Percentiles rank a stretch among this genome's conserved stretches.
Evolutionary conservation across 108 stramenopile species (phyloP).

Genomic region (Epithemia pelagica): DNA sequence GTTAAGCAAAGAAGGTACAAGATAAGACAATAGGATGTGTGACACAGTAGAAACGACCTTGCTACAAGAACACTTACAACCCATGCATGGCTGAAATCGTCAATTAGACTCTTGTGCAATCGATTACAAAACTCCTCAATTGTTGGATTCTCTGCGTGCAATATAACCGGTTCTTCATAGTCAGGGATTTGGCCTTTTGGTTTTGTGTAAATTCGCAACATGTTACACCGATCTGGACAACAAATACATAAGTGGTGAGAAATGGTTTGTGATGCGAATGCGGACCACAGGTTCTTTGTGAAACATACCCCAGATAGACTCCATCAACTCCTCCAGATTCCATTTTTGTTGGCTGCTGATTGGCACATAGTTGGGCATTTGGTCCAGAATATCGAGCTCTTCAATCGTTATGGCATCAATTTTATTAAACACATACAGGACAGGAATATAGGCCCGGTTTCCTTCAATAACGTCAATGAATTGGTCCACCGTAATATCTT

Average conservation of each 20-base stretch:
- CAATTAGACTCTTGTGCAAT: slow-evolving; percentile 77
- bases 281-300: too few relatives aligned
- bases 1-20: too few relatives aligned
- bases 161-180: slow-evolving; percentile 95
- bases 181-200: slow-evolving; percentile 98
- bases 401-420: slow-evolving; percentile 86
- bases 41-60: too few relatives aligned
- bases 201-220: slow-evolving; percentile 98
- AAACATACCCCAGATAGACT: slow-evolving; percentile 84
- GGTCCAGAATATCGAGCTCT: slow-evolving; percentile 95
- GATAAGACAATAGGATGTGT: too few relatives aligned
- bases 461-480: slow-evolving; percentile 92
- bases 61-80: slow-evolving; percentile 54
- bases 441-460: slow-evolving; percentile 86
- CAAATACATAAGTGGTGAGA: too few relatives aligned
- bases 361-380: slow-evolving; percentile 97
- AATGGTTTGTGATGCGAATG: too few relatives aligned
- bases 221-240: slow-evolving; percentile 49
- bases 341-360: slow-evolving; percentile 89
- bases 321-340: slow-evolving; percentile 85
- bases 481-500: slow-evolving; percentile 92
- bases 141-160: slow-evolving; percentile 91
- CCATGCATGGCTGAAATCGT: slow-evolving; percentile 89
- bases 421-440: slow-evolving; percentile 90
- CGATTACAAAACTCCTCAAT: slow-evolving; percentile 97